These are phyloP conservation scores for Bryoerythrophyllum caledonicum DNA, from an alignment of 225 moss, liverwort and hornwort genomes.

Conservation along the genomic window DNA sequence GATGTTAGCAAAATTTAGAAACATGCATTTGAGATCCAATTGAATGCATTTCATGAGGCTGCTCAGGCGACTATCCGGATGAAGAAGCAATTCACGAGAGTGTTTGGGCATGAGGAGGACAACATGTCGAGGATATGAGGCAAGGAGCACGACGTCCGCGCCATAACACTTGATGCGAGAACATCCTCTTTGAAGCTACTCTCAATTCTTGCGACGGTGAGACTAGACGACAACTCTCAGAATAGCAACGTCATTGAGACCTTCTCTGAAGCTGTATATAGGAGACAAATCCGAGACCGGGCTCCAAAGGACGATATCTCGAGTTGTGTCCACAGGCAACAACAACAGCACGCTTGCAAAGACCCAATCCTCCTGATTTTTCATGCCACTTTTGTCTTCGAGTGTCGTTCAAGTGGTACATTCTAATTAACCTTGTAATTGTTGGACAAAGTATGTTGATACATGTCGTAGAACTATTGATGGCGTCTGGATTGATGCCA, in stretches of 20 bases:
- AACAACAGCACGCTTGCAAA: constrained; percentile 32
- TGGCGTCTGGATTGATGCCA: constrained; percentile 23
- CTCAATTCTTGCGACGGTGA: constrained; percentile 74
- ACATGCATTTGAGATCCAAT: no score
- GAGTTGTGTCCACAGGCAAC: constrained; percentile 26
- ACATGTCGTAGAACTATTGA: neutral
- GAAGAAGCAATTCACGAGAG: constrained; percentile 84
- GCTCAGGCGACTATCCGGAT: constrained; percentile 74
- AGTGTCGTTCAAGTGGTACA: neutral
- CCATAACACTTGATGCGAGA: constrained; percentile 84
- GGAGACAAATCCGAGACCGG: constrained; percentile 50
- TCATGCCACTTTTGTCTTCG: constrained; percentile 4
- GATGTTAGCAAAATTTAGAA: no score
- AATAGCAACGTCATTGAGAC: constrained; percentile 54
- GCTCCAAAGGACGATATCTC: constrained; percentile 44
- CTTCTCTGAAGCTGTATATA: constrained; percentile 56
- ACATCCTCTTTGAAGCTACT: constrained; percentile 67
- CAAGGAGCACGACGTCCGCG: constrained; percentile 82
- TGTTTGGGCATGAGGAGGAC: constrained; percentile 89
- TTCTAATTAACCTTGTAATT: neutral
- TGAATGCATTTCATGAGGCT: constrained; percentile 37
- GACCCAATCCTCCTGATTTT: constrained; percentile 38
- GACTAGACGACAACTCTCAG: constrained; percentile 50
- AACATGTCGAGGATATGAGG: constrained; percentile 87
- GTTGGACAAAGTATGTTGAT: neutral